A percentile compares a stretch with the other conserved stretches of the same genome.
These are phyloP conservation scores for Termitomyces sp. DNA, from an alignment of 768 basidiomycete species.

Conservation along the genomic window DNA sequence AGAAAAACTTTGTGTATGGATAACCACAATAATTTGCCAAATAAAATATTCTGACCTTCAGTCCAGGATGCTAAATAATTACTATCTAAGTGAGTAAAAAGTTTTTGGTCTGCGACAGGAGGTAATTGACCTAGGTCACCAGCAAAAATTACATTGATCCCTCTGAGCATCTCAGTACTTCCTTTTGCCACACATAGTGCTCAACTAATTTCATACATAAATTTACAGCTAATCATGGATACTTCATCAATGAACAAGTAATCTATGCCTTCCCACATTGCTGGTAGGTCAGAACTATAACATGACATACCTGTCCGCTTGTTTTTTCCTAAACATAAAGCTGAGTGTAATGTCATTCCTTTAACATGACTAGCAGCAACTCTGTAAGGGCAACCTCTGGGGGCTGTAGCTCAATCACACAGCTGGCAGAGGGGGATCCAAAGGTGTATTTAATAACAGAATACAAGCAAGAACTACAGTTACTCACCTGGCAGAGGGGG, in stretches of 20 bases:
- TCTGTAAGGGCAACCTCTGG: too few relatives aligned
- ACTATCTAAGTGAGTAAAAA: too few relatives aligned
- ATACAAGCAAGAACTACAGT: too few relatives aligned
- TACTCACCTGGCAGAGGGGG: too few relatives aligned
- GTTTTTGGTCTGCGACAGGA: slow-evolving; percentile 2
- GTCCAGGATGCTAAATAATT: too few relatives aligned
- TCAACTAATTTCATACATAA: slow-evolving; percentile 1
- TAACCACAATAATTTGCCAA: too few relatives aligned
- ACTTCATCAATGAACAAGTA: slow-evolving; percentile 27
- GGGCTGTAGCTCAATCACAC: too few relatives aligned
- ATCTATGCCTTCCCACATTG: slow-evolving; percentile 29
- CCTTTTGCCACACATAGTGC: slow-evolving; percentile 6
- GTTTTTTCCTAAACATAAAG: slow-evolving; percentile 15
- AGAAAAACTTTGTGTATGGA: too few relatives aligned
- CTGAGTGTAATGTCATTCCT: slow-evolving; percentile 37
- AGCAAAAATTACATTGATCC: slow-evolving; percentile 29
- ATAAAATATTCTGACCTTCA: not conserved
- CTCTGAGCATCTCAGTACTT: slow-evolving; percentile 21
- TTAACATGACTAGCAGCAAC: slow-evolving; percentile 31
- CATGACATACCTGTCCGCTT: too few relatives aligned
- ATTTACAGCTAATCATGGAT: slow-evolving; percentile 8
- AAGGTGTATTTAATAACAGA: too few relatives aligned
- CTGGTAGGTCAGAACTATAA: not conserved
- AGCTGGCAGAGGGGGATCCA: too few relatives aligned
- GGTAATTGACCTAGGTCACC: slow-evolving; percentile 33